Evolutionary conservation across 1,139 yeast species (phyloP).

Genomic region (Lizanozyma gosingica): DNA sequence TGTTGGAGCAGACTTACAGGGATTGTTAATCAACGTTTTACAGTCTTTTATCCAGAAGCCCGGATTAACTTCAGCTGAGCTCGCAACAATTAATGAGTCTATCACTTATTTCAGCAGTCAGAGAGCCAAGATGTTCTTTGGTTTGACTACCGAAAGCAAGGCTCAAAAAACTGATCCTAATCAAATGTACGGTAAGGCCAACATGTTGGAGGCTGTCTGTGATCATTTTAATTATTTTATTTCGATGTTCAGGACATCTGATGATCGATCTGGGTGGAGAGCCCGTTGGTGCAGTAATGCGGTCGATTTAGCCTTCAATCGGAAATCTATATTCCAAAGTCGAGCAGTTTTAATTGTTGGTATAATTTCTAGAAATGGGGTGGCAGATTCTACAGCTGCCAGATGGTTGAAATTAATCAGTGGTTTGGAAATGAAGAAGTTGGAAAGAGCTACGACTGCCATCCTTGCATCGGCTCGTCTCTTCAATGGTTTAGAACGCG

Average conservation of each 20-base stretch:
- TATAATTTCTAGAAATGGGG: conserved; percentile 54
- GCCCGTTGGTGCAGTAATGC: conserved; percentile 64
- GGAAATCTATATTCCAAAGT: conserved; percentile 56
- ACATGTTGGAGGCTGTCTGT: conserved; percentile 57
- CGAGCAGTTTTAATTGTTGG: conserved; percentile 71
- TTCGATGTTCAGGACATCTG: conserved; percentile 22
- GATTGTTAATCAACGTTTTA: conserved; percentile 57
- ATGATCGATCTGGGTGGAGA: conserved; percentile 51
- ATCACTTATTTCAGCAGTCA: conserved; percentile 60
- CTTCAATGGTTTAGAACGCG: conserved; percentile 50
- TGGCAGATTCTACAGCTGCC: conserved; percentile 51
- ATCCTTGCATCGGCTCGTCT: conserved; percentile 50
- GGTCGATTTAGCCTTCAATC: conserved; percentile 54
- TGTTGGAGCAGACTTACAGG: conserved; percentile 58
- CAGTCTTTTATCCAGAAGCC: conserved; percentile 65
- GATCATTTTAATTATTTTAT: conserved; percentile 49
- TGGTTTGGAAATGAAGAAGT: conserved; percentile 19
- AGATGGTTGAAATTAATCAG: conserved; percentile 25
- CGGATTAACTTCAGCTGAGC: conserved; percentile 35
- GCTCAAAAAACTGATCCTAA: conserved; percentile 26
- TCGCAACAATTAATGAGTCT: conserved; percentile 38
- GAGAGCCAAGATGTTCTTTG: conserved; percentile 68
- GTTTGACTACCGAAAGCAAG: conserved; percentile 59
- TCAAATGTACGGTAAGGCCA: conserved; percentile 40
- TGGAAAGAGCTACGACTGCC: conserved; percentile 28